These are phyloP conservation scores for Cairneyella variabilis DNA, from an alignment of 495 filamentous ascomycete species.

Conservation along the genomic window DNA sequence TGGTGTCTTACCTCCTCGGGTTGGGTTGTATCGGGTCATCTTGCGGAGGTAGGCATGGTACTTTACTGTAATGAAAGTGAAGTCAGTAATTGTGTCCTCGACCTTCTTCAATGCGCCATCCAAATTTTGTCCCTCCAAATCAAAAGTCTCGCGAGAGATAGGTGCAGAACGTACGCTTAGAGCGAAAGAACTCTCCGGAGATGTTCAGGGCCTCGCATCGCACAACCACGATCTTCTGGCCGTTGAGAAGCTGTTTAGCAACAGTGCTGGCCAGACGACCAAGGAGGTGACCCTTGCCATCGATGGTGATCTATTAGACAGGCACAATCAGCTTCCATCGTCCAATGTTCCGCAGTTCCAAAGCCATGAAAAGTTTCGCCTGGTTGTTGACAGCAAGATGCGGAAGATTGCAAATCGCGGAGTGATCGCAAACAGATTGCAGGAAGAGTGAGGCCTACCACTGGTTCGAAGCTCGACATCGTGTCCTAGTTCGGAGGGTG, in stretches of 20 bases:
- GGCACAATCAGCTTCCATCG: conserved; percentile 13
- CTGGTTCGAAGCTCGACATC: conserved; percentile 97
- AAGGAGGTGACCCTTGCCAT: conserved; percentile 99
- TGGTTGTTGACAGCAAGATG: conserved; percentile 1
- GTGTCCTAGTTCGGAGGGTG: conserved; percentile 52
- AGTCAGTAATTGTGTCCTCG: conserved; percentile 16
- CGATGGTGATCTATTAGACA: conserved; percentile 76
- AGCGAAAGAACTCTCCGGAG: conserved; percentile 99
- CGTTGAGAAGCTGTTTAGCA: conserved; percentile 98
- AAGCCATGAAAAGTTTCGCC: neutral
- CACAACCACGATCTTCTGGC: conserved; percentile 99
- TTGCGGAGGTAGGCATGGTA: conserved; percentile 99
- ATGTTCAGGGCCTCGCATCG: conserved; percentile 99
- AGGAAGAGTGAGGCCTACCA: conserved; percentile 67
- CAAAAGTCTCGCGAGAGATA: conserved; percentile 6
- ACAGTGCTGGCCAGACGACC: conserved; percentile 98
- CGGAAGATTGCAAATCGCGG: no score
- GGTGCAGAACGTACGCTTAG: conserved; percentile 81
- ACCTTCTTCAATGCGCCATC: conserved; percentile 4
- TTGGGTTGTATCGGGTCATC: conserved; percentile 99
- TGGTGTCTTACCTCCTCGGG: conserved; percentile 75
- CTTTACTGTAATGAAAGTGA: conserved; percentile 73
- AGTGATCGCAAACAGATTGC: no score
- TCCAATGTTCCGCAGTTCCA: conserved; percentile 1
- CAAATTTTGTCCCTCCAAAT: conserved; percentile 14